phyloP scores from a whole-genome alignment of 2,329 filamentous ascomycete species.

The Colletotrichum echinochloae region DNA sequence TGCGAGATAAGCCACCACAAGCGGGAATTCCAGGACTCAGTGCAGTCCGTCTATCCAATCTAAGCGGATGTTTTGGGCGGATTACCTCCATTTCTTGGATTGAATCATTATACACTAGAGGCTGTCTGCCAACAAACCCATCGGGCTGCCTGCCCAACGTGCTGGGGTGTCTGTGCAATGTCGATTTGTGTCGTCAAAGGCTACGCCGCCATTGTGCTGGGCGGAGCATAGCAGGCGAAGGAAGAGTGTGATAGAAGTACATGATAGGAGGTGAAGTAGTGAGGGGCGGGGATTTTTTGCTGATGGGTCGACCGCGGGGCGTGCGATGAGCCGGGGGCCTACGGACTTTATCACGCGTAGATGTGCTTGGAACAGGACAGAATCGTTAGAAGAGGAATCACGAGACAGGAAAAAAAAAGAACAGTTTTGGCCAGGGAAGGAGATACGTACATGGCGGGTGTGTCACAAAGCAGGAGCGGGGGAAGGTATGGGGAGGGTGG shows the following conservation, averaged over 20 bases:
- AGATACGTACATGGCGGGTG: constrained; percentile 33
- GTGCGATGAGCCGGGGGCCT: constrained; percentile 21
- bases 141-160: neutral
- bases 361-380: constrained; percentile 36
- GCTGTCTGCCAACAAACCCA: constrained; percentile 17
- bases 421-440: constrained; percentile 21
- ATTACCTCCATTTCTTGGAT: constrained; percentile 15
- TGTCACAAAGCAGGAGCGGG: constrained; percentile 34
- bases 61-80: constrained; percentile 13
- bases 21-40: constrained; percentile 7
- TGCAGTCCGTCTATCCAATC: constrained; percentile 12
- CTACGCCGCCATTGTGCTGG: constrained; percentile 30
- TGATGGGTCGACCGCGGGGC: constrained; percentile 27
- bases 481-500: constrained; percentile 33
- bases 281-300: constrained; percentile 11
- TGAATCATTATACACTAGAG: neutral
- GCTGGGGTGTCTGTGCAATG: constrained; percentile 12
- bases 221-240: neutral
- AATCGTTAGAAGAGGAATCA: constrained; percentile 30
- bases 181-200: constrained; percentile 21
- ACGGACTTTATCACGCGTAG: constrained; percentile 28
- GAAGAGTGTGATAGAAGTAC: constrained; percentile 29
- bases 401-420: constrained; percentile 35
- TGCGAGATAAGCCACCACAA: constrained; percentile 27
- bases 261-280: constrained; percentile 5